Base-by-base conservation (phyloP, 176 grass and related monocot genomes). In the Rhipidocladum racemiflorum region DNA sequence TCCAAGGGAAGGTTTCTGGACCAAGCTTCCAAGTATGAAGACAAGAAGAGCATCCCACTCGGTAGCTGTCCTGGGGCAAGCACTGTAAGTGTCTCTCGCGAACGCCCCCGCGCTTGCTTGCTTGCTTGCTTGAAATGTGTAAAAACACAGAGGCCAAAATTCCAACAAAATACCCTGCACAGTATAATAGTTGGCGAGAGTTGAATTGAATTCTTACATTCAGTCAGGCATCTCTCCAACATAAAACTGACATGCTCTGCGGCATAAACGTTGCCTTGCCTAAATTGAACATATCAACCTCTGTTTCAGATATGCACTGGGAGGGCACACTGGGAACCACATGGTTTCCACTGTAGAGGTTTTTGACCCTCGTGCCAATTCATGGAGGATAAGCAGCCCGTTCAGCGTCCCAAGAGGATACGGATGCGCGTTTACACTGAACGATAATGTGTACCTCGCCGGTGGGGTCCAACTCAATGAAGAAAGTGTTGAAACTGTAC, bases 1-100 rank as follows among this genome's bases (percentile, higher is more conserved):
- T 91, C 95, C 95, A 64, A 90, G 95, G 75, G 95, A 97, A 89
- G 95, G 92, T 50, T 91, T 81, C 75, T 97, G 95, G 95, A 56
- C 74, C 27, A 76, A 81, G 61, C 77, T 94, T 64, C 83, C 92
- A 84, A 86, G 76, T 81, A 93, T 97, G 95, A 79, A 17, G 28
- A 61, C 48, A 66, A 92, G 81, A 87, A 89, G 92, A 88, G 92
- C 84, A 62, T 97, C 84, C 62, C 88, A 85, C 27, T 91, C 95
- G 0, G 70, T 91, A 60, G 77, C 81, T 49, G 70, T 85, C 71
- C 54, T 94, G 36, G 61, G 81, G 12, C 90, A 87, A 30, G 72
- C 76, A 27, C n/a, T 97, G 92, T 97, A 46, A 83, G 90, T 57
- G 9, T 54, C 30, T 20, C 50, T 40, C 40, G 0, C 13, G n/a